phyloP scores from a whole-genome alignment of 176 grass and related monocot species.

The Typha latifolia region DNA sequence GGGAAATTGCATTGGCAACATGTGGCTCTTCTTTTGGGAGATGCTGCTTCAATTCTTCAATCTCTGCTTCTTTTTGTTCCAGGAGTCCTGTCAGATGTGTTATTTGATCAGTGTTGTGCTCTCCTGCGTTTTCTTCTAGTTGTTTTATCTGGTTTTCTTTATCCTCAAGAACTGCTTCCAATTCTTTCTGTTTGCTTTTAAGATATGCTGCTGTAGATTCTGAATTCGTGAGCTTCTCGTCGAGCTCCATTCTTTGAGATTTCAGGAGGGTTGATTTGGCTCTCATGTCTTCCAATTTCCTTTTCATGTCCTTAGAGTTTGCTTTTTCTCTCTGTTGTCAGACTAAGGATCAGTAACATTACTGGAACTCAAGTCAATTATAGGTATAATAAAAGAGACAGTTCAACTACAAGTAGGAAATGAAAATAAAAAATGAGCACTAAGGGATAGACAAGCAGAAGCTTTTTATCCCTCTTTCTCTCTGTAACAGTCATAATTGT shows the following conservation, averaged over 20 bases:
- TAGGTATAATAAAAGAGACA: neutral
- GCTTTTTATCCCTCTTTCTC: no score
- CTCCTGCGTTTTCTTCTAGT: slow-evolving; percentile 36
- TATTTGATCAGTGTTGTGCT: slow-evolving; percentile 29
- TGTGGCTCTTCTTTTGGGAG: slow-evolving; percentile 23
- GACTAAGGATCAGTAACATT: neutral
- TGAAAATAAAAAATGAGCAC: neutral
- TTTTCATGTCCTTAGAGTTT: slow-evolving; percentile 42
- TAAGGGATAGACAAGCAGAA: no score
- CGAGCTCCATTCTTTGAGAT: slow-evolving; percentile 56
- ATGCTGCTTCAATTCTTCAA: slow-evolving; percentile 62
- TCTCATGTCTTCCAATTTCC: slow-evolving; percentile 57
- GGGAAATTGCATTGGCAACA: slow-evolving; percentile 10
- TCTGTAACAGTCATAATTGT: no score
- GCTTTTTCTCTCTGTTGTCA: slow-evolving; percentile 70
- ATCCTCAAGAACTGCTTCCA: slow-evolving; percentile 44
- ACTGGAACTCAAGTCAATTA: neutral
- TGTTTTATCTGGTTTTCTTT: slow-evolving; percentile 42
- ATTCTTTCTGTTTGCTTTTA: slow-evolving; percentile 54
- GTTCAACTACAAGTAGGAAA: neutral
- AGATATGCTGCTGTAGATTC: slow-evolving; percentile 38
- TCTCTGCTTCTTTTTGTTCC: slow-evolving; percentile 55
- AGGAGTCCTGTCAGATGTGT: slow-evolving; percentile 54
- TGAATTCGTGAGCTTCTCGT: slow-evolving; percentile 54
- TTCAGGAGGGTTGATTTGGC: slow-evolving; percentile 51